phyloP scores from a whole-genome alignment of 2,329 filamentous ascomycete species.

The Penicillium expansum region DNA sequence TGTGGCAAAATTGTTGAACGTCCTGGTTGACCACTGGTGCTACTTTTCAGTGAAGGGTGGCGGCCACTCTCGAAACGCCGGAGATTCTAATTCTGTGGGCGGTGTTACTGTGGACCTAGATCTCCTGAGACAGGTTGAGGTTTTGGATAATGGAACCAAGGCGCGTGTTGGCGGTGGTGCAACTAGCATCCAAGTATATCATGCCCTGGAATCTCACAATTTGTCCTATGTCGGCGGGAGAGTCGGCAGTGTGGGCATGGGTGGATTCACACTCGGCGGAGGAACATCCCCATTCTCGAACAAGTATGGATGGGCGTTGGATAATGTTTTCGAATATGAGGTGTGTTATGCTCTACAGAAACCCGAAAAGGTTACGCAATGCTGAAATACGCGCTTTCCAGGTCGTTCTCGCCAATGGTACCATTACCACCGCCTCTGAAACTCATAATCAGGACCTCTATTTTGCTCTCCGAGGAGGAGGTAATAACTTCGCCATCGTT shows the following conservation, averaged over 20 bases:
- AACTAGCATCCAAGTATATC: slow-evolving; percentile 1
- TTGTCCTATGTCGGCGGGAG: slow-evolving; percentile 36
- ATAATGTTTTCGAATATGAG: slow-evolving; percentile 23
- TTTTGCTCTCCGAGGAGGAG: slow-evolving; percentile 38
- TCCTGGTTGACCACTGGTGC: slow-evolving; percentile 21
- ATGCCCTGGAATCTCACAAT: slow-evolving; percentile 9
- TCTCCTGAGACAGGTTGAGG: slow-evolving; percentile 9
- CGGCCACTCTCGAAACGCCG: slow-evolving; percentile 54
- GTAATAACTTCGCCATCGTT: slow-evolving; percentile 42
- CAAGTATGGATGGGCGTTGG: slow-evolving; percentile 23
- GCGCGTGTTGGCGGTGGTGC: not conserved
- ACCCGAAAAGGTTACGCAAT: not conserved
- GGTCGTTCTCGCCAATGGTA: slow-evolving; percentile 22
- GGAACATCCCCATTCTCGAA: slow-evolving; percentile 36
- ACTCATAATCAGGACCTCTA: slow-evolving; percentile 35
- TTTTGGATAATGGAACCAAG: not conserved
- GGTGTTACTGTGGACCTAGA: slow-evolving; percentile 24
- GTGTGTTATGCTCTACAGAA: slow-evolving; percentile 3
- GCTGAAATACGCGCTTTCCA: not conserved
- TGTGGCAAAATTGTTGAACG: slow-evolving; percentile 15
- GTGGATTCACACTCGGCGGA: slow-evolving; percentile 40
- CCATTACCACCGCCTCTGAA: slow-evolving; percentile 27
- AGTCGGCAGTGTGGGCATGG: slow-evolving; percentile 41
- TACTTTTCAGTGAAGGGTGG: slow-evolving; percentile 55
- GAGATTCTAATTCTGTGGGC: slow-evolving; percentile 50